A percentile compares a stretch with the other conserved stretches of the same genome.
These are phyloP conservation scores for Chaetomiaceae sp. DNA, from an alignment of 2,329 filamentous ascomycete genomes.

Conservation along the genomic window DNA sequence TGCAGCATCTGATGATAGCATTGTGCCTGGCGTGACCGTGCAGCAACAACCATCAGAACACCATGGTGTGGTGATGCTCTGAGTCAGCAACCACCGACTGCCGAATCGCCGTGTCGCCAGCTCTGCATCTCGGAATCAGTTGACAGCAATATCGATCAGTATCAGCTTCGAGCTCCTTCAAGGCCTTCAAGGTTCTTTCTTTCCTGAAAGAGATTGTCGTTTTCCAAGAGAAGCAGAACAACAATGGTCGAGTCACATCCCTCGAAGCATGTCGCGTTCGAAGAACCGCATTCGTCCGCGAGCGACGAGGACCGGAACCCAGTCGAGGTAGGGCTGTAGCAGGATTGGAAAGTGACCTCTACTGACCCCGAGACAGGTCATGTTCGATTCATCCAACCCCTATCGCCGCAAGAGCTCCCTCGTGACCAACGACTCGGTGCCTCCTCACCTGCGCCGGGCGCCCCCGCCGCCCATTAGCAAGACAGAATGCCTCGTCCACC, in stretches of 20 bases:
- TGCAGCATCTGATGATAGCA: too few relatives aligned
- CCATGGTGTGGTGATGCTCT: too few relatives aligned
- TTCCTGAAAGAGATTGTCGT: too few relatives aligned
- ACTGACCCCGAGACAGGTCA: constrained; percentile 41
- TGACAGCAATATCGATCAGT: neutral
- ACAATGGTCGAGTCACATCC: neutral
- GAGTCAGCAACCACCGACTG: constrained; percentile 1
- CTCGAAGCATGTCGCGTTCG: constrained; percentile 8
- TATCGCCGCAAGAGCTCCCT: constrained; percentile 65
- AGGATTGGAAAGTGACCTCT: too few relatives aligned
- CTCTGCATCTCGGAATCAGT: neutral
- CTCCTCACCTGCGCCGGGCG: constrained; percentile 33
- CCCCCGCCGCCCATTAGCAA: neutral
- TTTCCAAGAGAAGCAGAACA: neutral
- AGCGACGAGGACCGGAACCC: constrained; percentile 50
- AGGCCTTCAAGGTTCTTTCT: neutral
- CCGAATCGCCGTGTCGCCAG: neutral
- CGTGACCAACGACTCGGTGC: constrained; percentile 45
- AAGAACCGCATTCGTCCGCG: constrained; percentile 39
- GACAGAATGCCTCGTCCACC: constrained; percentile 61
- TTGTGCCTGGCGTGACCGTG: too few relatives aligned
- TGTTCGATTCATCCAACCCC: constrained; percentile 57
- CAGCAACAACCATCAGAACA: neutral
- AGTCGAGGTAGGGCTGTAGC: constrained; percentile 43
- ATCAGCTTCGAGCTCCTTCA: neutral